phyloP scores from a whole-genome alignment of 495 filamentous ascomycete genomes.

The Penicillium lividum region DNA sequence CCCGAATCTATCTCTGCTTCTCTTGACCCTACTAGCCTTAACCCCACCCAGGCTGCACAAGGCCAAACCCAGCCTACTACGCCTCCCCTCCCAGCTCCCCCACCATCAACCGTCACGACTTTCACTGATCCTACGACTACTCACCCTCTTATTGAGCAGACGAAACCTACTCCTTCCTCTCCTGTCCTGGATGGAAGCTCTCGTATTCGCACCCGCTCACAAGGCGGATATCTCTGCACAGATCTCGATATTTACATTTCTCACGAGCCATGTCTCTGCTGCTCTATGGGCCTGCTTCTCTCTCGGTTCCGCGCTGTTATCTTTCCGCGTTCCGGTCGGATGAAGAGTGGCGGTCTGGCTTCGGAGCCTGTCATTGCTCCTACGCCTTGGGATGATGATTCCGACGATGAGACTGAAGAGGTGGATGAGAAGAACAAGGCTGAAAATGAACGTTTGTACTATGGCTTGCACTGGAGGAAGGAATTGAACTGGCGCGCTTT shows the following conservation, averaged over 20 bases:
- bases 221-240: conserved; percentile 92
- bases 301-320: conserved; percentile 82
- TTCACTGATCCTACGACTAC: not conserved
- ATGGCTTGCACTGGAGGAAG: conserved; percentile 88
- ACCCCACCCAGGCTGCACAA: not conserved
- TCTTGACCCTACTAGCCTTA: not conserved
- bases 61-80: not conserved
- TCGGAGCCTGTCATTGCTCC: conserved; percentile 37
- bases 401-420: conserved; percentile 31
- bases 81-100: conserved; percentile 20
- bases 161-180: not conserved
- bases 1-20: conserved; percentile 11
- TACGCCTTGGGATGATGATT: conserved; percentile 7
- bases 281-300: conserved; percentile 92
- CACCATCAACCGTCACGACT: conserved; percentile 11
- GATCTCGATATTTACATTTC: conserved; percentile 88
- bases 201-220: conserved; percentile 42
- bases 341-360: conserved; percentile 41
- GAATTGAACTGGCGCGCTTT: conserved; percentile 94
- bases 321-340: conserved; percentile 60
- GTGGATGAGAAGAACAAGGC: conserved; percentile 47
- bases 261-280: conserved; percentile 95
- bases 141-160: conserved; percentile 5
- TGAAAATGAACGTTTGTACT: conserved; percentile 34
- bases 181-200: conserved; percentile 10